These are phyloP conservation scores for Thalassiosira profunda DNA, from an alignment of 108 stramenopile species.

Conservation along the genomic window DNA sequence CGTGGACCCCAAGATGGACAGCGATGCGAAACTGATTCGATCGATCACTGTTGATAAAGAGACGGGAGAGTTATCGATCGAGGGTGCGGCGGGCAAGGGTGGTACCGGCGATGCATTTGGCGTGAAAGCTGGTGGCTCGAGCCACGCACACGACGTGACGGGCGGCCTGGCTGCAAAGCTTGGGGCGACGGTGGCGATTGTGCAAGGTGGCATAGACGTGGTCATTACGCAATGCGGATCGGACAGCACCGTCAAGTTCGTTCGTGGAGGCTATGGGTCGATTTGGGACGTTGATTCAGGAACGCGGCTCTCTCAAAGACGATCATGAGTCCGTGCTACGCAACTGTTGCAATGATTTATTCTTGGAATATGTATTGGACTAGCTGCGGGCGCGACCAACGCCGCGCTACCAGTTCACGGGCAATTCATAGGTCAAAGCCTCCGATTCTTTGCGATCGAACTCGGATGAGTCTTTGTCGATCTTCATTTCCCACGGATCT, in stretches of 20 bases:
- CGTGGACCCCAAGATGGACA: conserved; percentile 58
- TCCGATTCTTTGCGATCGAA: too few species aligned
- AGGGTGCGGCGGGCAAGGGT: neutral
- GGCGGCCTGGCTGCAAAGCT: conserved; percentile 78
- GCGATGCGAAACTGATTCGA: conserved; percentile 52
- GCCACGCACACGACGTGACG: conserved; percentile 85
- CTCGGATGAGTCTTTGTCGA: too few species aligned
- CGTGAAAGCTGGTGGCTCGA: conserved; percentile 49
- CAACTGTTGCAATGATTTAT: too few species aligned
- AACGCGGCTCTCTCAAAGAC: neutral
- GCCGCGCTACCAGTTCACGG: too few species aligned
- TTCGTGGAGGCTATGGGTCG: conserved; percentile 9
- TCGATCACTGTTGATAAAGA: conserved; percentile 46
- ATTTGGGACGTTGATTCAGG: too few species aligned
- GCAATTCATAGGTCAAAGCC: too few species aligned
- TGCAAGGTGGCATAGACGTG: conserved; percentile 40
- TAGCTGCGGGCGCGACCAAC: too few species aligned
- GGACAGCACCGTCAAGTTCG: conserved; percentile 31
- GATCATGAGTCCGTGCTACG: too few species aligned
- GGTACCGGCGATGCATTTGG: neutral
- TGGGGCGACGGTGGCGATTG: conserved; percentile 49
- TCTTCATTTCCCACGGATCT: conserved; percentile 30
- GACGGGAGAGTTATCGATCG: conserved; percentile 38
- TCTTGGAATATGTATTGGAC: too few species aligned
- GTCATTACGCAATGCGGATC: conserved; percentile 56